Evolutionary conservation across 495 filamentous ascomycete genomes (phyloP).

Genomic region (Terfezia boudieri): DNA sequence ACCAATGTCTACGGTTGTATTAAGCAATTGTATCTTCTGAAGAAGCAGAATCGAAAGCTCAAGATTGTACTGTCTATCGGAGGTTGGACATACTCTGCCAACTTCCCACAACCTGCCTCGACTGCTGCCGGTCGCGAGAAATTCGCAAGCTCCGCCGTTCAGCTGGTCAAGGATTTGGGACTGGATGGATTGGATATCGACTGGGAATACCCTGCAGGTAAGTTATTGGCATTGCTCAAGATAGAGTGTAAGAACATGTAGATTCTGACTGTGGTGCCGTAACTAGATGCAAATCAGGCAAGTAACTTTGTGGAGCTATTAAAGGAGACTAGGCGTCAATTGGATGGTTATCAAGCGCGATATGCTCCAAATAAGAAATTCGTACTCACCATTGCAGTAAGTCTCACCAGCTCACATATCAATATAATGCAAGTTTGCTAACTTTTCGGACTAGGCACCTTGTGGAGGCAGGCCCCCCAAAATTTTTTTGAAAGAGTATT

Average conservation of each 20-base stretch:
- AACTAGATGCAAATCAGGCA: constrained; percentile 31
- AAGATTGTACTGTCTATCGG: constrained; percentile 87
- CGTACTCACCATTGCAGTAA: constrained; percentile 51
- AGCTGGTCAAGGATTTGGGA: constrained; percentile 42
- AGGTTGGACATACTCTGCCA: constrained; percentile 84
- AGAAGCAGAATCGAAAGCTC: constrained; percentile 66
- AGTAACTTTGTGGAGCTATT: constrained; percentile 49
- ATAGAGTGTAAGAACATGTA: no score
- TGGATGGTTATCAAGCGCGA: constrained; percentile 38
- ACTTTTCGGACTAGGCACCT: not conserved
- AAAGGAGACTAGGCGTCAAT: constrained; percentile 35
- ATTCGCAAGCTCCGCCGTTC: constrained; percentile 47
- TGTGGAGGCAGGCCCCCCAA: not conserved
- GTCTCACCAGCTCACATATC: not conserved
- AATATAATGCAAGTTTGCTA: no score
- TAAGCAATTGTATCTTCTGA: constrained; percentile 84
- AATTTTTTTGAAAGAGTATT: not conserved
- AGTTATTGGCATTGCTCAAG: no score
- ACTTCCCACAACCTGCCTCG: constrained; percentile 55
- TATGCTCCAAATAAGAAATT: constrained; percentile 33
- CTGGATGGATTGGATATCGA: constrained; percentile 44
- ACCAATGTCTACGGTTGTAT: constrained; percentile 75
- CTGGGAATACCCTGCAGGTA: constrained; percentile 38
- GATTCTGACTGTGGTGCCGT: no score
- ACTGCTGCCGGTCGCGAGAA: constrained; percentile 35